Evolutionary conservation across 768 basidiomycete genomes (phyloP).

Genomic region (Mrakia gelida): DNA sequence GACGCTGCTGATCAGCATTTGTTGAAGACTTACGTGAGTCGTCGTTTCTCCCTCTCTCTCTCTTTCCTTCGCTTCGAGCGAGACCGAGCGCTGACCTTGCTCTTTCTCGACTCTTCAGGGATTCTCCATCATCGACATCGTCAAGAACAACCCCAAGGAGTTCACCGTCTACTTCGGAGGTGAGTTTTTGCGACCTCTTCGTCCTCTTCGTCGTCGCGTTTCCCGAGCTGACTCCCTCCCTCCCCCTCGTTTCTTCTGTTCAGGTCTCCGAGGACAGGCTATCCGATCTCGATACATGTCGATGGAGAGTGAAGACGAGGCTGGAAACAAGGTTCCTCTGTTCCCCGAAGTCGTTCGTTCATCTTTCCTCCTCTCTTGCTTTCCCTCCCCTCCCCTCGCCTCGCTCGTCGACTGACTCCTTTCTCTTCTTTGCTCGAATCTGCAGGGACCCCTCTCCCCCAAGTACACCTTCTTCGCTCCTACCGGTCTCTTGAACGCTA

Average conservation of each 20-base stretch:
- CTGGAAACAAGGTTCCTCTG: constrained; percentile 90
- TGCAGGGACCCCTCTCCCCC: constrained; percentile 64
- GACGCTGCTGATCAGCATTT: constrained; percentile 91
- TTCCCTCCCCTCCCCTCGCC: neutral
- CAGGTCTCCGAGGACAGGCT: constrained; percentile 95
- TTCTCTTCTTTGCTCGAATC: neutral
- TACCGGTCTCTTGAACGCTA: constrained; percentile 89
- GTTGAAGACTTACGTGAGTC: constrained; percentile 30
- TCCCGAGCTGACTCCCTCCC: neutral
- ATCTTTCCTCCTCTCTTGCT: neutral
- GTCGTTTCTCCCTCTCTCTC: neutral
- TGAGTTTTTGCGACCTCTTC: neutral
- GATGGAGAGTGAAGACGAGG: constrained; percentile 94
- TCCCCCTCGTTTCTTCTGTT: neutral
- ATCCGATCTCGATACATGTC: constrained; percentile 99
- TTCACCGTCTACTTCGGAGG: constrained; percentile 95
- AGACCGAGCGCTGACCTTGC: too few relatives aligned
- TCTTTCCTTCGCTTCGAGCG: neutral
- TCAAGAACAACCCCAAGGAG: constrained; percentile 96
- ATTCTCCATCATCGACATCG: constrained; percentile 97
- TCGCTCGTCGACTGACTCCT: neutral
- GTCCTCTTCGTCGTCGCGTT: neutral
- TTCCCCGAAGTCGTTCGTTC: constrained; percentile 75
- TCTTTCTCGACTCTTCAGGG: constrained; percentile 62
- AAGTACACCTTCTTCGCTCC: constrained; percentile 99